phyloP scores from a whole-genome alignment of 768 basidiomycete species.

The Pleurotus tuber-regium region DNA sequence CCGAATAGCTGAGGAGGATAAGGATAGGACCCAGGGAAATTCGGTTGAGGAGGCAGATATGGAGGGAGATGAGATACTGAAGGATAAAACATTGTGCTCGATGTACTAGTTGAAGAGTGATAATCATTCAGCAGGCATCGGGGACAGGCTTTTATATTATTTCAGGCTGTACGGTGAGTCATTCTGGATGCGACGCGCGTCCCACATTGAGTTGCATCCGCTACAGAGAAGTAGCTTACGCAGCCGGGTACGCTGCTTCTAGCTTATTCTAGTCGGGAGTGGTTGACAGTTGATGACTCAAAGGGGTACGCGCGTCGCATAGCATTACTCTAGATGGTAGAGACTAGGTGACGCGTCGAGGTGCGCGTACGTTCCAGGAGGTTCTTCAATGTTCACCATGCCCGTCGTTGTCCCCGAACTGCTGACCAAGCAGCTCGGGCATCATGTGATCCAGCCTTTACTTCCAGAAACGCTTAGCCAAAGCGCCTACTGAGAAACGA shows the following conservation, averaged over 20 bases:
- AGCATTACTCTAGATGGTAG: background rate
- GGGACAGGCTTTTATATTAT: background rate
- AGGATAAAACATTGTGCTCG: background rate
- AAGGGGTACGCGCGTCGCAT: background rate
- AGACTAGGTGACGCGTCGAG: background rate
- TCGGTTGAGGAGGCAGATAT: slow-evolving; percentile 4
- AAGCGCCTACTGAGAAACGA: too few relatives aligned
- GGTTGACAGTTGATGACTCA: background rate
- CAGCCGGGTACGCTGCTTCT: too few relatives aligned
- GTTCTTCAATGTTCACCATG: background rate
- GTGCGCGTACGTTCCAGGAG: slow-evolving; percentile 1
- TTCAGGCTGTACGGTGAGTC: background rate
- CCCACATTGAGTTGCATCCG: background rate
- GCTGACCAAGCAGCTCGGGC: background rate
- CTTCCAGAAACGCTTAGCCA: too few relatives aligned
- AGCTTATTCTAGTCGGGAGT: background rate
- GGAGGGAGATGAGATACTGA: background rate
- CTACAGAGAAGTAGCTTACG: background rate
- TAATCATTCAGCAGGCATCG: background rate
- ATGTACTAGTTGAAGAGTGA: background rate
- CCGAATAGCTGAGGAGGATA: slow-evolving; percentile 11
- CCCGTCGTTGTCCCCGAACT: background rate
- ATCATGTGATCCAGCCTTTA: too few relatives aligned
- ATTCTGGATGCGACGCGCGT: slow-evolving; percentile 2
- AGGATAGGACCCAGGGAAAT: background rate